A percentile compares a stretch with the other conserved stretches of the same genome.
Evolutionary conservation across 2,329 filamentous ascomycete species (phyloP).

Genomic region (Ophiostoma sp.): DNA sequence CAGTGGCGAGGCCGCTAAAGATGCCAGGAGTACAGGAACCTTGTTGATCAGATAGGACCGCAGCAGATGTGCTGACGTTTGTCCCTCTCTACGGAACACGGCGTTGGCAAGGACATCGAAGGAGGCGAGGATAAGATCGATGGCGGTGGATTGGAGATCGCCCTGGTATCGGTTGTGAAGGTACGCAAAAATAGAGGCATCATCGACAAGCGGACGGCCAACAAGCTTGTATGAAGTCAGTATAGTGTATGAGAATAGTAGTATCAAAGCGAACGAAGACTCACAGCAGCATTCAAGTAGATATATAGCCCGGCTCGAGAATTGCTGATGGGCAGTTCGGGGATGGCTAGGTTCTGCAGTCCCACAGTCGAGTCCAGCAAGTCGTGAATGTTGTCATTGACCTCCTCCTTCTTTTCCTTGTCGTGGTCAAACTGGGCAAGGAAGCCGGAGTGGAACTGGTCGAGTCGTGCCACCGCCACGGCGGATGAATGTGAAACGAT

Average conservation of each 20-base stretch:
- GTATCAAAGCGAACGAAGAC: constrained; percentile 29
- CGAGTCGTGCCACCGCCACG: constrained; percentile 49
- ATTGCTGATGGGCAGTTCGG: constrained; percentile 65
- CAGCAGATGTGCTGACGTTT: constrained; percentile 61
- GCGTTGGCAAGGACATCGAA: constrained; percentile 88
- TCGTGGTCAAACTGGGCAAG: constrained; percentile 51
- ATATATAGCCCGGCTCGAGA: constrained; percentile 79
- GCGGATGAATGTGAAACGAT: constrained; percentile 53
- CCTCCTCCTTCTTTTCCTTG: constrained; percentile 37
- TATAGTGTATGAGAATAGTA: not conserved
- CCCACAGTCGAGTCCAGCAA: constrained; percentile 53
- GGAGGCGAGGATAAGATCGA: constrained; percentile 78
- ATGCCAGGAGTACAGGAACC: constrained; percentile 49
- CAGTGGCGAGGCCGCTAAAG: constrained; percentile 52
- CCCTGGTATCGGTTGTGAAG: constrained; percentile 75
- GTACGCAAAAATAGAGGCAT: constrained; percentile 70
- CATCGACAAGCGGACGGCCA: constrained; percentile 76
- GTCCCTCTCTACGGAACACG: constrained; percentile 60
- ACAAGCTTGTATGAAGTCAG: constrained; percentile 53
- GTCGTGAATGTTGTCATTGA: constrained; percentile 50
- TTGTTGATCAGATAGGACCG: constrained; percentile 80
- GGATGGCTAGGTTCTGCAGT: constrained; percentile 49
- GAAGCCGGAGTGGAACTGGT: constrained; percentile 53
- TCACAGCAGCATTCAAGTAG: constrained; percentile 74
- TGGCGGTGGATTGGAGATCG: constrained; percentile 68